Evolutionary conservation across 805 yeast genomes (phyloP).

Genomic region (Kodamaea restingae): DNA sequence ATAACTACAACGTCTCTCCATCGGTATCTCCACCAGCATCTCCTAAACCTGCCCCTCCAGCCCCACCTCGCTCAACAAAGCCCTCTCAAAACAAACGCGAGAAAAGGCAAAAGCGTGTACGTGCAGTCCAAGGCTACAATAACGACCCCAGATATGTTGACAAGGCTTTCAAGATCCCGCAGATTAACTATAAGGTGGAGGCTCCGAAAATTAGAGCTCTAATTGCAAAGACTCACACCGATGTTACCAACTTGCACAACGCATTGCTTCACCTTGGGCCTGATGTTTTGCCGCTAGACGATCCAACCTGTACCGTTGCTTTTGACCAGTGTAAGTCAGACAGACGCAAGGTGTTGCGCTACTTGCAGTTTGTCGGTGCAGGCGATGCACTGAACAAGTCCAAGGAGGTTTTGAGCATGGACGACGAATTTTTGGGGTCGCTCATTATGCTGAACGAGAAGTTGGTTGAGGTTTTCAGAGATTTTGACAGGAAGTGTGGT

Average conservation of each 20-base stretch:
- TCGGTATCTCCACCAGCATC: constrained; percentile 5
- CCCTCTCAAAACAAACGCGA: constrained; percentile 1
- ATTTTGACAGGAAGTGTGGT: constrained; percentile 57
- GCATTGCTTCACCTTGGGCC: constrained; percentile 33
- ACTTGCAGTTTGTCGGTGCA: constrained; percentile 73
- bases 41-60: constrained; percentile 5
- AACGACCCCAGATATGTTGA: constrained; percentile 35
- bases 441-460: constrained; percentile 88
- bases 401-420: constrained; percentile 29
- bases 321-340: constrained; percentile 73
- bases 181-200: constrained; percentile 63
- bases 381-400: constrained; percentile 32
- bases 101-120: background rate
- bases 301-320: constrained; percentile 53
- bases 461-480: constrained; percentile 66
- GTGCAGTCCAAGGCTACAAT: constrained; percentile 9
- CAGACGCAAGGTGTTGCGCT: constrained; percentile 74
- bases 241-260: constrained; percentile 68
- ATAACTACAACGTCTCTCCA: background rate
- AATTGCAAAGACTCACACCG: constrained; percentile 72
- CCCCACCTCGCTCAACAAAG: constrained; percentile 4
- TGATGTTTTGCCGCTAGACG: constrained; percentile 59
- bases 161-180: constrained; percentile 57
- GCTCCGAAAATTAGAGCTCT: constrained; percentile 64
- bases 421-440: constrained; percentile 85